These are phyloP conservation scores for Lachnellula arida DNA, from an alignment of 2,329 filamentous ascomycete species.

Conservation along the genomic window DNA sequence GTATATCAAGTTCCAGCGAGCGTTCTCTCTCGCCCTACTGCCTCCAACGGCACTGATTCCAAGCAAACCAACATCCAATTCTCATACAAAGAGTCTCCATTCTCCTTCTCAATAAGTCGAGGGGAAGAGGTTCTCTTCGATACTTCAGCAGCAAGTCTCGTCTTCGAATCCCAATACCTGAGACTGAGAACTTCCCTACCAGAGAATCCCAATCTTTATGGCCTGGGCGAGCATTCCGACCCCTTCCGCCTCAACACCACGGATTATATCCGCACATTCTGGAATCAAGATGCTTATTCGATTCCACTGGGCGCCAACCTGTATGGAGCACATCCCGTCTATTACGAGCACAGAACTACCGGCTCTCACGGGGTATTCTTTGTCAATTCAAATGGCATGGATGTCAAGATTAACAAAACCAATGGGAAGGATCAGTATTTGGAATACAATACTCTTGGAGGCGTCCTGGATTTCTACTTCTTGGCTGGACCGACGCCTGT, in stretches of 20 bases:
- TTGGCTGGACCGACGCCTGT: conserved; percentile 54
- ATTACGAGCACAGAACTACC: conserved; percentile 55
- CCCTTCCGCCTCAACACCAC: conserved; percentile 52
- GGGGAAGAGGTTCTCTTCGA: conserved; percentile 54
- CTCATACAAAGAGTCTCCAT: conserved; percentile 48
- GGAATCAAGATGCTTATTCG: conserved; percentile 55
- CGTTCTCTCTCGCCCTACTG: conserved; percentile 49
- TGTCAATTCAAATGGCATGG: conserved; percentile 71
- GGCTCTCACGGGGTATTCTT: conserved; percentile 63
- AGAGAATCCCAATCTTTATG: conserved; percentile 56
- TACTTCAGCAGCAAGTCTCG: conserved; percentile 49
- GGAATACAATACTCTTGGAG: conserved; percentile 75
- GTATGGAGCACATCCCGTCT: conserved; percentile 60
- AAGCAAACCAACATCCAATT: conserved; percentile 45
- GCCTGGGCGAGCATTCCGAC: conserved; percentile 61
- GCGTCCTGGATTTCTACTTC: conserved; percentile 70
- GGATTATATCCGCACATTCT: conserved; percentile 58
- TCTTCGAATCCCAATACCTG: conserved; percentile 63
- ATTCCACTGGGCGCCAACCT: conserved; percentile 53
- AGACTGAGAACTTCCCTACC: conserved; percentile 57
- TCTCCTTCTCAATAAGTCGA: conserved; percentile 54
- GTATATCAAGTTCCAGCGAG: conserved; percentile 59
- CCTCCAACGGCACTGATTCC: conserved; percentile 28
- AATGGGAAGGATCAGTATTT: conserved; percentile 54
- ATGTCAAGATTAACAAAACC: conserved; percentile 66